Conservation (phyloP, 768 basidiomycete genomes). For the Mycena epipterygia region DNA sequence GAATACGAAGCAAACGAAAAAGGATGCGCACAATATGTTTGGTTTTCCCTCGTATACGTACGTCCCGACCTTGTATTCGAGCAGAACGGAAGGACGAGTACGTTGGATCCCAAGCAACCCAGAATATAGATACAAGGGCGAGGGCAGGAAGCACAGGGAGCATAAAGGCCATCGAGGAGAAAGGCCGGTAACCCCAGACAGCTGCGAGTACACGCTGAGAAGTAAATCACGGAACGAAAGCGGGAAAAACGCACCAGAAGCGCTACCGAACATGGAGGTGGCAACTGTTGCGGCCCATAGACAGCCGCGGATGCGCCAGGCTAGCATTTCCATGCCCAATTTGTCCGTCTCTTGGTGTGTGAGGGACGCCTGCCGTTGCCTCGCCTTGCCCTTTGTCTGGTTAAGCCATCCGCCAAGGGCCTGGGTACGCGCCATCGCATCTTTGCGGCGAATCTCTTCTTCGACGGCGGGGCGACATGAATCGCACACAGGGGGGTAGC, state of each 20-base stretch:
- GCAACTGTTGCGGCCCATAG: conserved; percentile 71
- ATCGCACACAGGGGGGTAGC: conserved; percentile 91
- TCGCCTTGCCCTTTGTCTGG: conserved; percentile 75
- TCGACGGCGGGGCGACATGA: conserved; percentile 84
- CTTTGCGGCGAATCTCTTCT: conserved; percentile 81
- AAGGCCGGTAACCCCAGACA: conserved; percentile 48
- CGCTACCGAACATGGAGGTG: conserved; percentile 56
- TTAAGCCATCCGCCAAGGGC: conserved; percentile 82
- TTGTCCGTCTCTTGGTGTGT: conserved; percentile 57
- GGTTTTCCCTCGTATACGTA: conserved; percentile 75
- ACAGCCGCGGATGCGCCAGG: conserved; percentile 79
- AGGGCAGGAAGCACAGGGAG: conserved; percentile 64
- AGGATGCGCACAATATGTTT: conserved; percentile 70
- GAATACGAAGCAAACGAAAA: neutral
- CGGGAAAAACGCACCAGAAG: conserved; percentile 57
- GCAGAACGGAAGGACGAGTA: conserved; percentile 73
- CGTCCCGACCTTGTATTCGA: conserved; percentile 77
- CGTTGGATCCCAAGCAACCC: conserved; percentile 91
- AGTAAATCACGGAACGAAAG: neutral
- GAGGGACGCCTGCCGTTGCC: conserved; percentile 62
- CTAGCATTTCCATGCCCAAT: conserved; percentile 62
- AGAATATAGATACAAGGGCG: conserved; percentile 72
- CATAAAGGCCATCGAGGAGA: conserved; percentile 42
- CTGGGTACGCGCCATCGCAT: conserved; percentile 84
- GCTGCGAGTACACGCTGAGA: conserved; percentile 41